Evolutionary conservation across 805 yeast genomes (phyloP), one percentile per base, ranked within the genome.

Genomic region (Starmerella stellata): DNA sequence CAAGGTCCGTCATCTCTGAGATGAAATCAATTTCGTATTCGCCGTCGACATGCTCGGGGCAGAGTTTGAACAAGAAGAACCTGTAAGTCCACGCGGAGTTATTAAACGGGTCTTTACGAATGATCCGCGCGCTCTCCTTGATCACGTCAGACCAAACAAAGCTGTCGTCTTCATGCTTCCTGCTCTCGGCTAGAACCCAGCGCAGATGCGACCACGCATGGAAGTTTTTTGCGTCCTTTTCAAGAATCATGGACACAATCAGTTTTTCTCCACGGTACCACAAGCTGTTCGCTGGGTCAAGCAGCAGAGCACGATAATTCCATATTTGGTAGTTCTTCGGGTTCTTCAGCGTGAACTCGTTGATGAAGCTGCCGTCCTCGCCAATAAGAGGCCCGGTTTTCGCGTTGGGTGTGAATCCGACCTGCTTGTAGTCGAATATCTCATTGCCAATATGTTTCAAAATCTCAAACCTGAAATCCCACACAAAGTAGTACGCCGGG

Each of bases 291-390:
- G 21, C 51, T 1, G 57, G 54, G 30, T 58, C 41, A 24, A 78
- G 59, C 7, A 87, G 53, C 25, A 73, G 61, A 51, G 78, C 85
- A 40, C 95, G 69, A 53, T 87, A 85, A 50, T 85, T 80, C 95
- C 96, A 90, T n/a, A 87, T 77, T 57, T 90, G 98, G 59, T 90
- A 90, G 61, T 85, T 87, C 56, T 90, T 90, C 30, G 85, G 78
- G 55, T 78, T 77, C 11, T 68, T 74, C 36, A 78, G 52, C 0
- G 93, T 85, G 27, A 80, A 60, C 25, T 64, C 64, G 50, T 80
- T 90, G 45, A 82, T 66, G 94, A 94, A 82, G 29, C 70, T 70
- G 29, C 82, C 62, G 52, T 87, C 93, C 14, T 53, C 59, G 13
- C 50, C 53, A 5, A 50, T 46, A 7, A 35, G 37, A 4, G 52